Conservation (phyloP, 257 asterid species). For the Gardenia jasminoides region DNA sequence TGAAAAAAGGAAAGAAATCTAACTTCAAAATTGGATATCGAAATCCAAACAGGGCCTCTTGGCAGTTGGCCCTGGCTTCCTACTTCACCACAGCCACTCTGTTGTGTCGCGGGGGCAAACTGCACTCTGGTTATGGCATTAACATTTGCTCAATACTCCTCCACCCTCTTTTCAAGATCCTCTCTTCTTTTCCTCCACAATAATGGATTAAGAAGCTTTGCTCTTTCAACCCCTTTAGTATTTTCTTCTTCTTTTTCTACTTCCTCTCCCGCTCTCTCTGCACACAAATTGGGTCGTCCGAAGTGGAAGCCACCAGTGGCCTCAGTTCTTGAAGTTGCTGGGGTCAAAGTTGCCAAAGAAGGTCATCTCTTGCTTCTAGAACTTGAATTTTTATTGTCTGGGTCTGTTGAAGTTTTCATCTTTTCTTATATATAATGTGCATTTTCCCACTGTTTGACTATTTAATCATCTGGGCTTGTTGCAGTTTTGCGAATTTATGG, state of each 20-base stretch:
- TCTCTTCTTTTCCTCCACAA: constrained; percentile 31
- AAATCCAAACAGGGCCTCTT: no score
- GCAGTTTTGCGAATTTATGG: neutral
- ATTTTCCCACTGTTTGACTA: neutral
- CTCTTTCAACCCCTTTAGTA: constrained; percentile 30
- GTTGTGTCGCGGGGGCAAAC: neutral
- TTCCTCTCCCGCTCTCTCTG: constrained; percentile 26
- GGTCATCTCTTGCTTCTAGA: neutral
- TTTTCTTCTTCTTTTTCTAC: constrained; percentile 40
- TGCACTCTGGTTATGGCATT: constrained; percentile 43
- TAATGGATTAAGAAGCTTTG: constrained; percentile 31
- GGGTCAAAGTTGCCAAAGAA: constrained; percentile 48
- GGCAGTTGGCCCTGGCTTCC: neutral
- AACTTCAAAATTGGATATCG: neutral
- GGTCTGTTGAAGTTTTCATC: constrained; percentile 6
- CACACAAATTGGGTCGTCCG: constrained; percentile 21
- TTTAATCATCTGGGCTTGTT: neutral
- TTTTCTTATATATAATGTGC: neutral
- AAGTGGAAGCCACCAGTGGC: constrained; percentile 43
- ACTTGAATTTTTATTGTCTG: neutral
- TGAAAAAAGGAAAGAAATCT: no score
- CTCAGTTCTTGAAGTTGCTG: constrained; percentile 53
- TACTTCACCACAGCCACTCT: constrained; percentile 6
- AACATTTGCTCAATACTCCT: constrained; percentile 41
- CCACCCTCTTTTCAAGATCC: constrained; percentile 38